Base-by-base conservation (phyloP, 352 stramenopile species). In the Globisporangium iwayamae region DNA sequence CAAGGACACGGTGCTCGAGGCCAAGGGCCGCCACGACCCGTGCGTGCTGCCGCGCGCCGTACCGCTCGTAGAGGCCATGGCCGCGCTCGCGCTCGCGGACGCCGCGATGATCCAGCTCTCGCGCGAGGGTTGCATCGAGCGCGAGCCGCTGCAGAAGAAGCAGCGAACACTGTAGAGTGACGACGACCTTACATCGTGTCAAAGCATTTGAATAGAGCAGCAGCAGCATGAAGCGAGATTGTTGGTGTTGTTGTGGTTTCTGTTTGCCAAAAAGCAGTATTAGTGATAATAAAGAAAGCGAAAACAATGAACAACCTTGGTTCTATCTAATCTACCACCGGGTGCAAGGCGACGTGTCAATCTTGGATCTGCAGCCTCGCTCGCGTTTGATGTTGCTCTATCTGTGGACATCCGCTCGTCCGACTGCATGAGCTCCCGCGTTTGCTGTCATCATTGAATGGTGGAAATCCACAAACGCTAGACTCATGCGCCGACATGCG, bases 21-120 rank as follows among this genome's bases (percentile, higher is more conserved):
- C 97, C 56, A 99, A 99, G 81, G 97, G 96, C 60, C 87, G 97
- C 63, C 97, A 99, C 73, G 97, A 99, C 79, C 97, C 97, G 45
- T 99, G 97, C 72, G 97, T 99, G 52, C 78, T 99, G 50, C 97
- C 97, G 8, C 89, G 97, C 51, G 97, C 96, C 13, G 91, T 98
- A 70, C 97, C 97, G 13, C 98, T 99, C 66, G 96, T 99, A 18
- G 97, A 99, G 76, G 86, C 96, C 14, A 99, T 99, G 97, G 93
- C 98, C 22, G 92, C 97, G 22, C 77, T 99, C 8, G 96, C 92
- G 20, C 83, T 99, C 39, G 90, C 94, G 16, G 97, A 99, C 77
- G 82, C 91, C 6, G 82, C 98, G 1, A 98, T 99, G 94, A 91
- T 97, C 72, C 97, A 99, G 70, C 72, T 97, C 39, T 93, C 94